These are phyloP conservation scores for Phytophthora colocasiae DNA, from an alignment of 352 stramenopile genomes.

Conservation along the genomic window DNA sequence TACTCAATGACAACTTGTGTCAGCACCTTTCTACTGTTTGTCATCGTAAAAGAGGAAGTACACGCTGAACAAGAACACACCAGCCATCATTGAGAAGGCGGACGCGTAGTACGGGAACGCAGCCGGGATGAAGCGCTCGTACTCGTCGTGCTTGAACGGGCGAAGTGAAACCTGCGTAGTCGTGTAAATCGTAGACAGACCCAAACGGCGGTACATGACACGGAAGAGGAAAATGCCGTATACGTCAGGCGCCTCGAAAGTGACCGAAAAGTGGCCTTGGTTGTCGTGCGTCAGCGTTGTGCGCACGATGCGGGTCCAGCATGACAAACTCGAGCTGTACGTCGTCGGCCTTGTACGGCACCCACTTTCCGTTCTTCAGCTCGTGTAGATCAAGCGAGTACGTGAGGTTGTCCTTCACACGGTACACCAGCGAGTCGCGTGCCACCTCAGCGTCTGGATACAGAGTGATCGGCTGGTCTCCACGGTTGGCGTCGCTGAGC, in stretches of 20 bases:
- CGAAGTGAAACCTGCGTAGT: slow-evolving; percentile 93
- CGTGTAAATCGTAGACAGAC: slow-evolving; percentile 87
- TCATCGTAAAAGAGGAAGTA: slow-evolving; percentile 91
- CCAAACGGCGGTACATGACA: slow-evolving; percentile 91
- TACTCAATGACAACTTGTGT: neutral
- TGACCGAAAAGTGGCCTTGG: slow-evolving; percentile 82
- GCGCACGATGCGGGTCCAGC: slow-evolving; percentile 92
- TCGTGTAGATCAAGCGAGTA: slow-evolving; percentile 93
- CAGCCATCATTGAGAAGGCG: slow-evolving; percentile 92
- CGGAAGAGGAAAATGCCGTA: slow-evolving; percentile 96
- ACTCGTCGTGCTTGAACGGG: slow-evolving; percentile 96
- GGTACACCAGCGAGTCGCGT: slow-evolving; percentile 93
- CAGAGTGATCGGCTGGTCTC: slow-evolving; percentile 89
- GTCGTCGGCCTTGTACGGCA: slow-evolving; percentile 80
- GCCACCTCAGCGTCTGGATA: slow-evolving; percentile 90
- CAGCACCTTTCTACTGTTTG: slow-evolving; percentile 44
- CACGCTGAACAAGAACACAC: slow-evolving; percentile 91
- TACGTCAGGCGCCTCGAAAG: slow-evolving; percentile 90
- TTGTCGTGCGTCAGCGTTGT: slow-evolving; percentile 84
- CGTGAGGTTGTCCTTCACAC: slow-evolving; percentile 94
- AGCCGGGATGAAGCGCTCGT: slow-evolving; percentile 93
- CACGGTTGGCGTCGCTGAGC: slow-evolving; percentile 87
- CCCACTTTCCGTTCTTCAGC: slow-evolving; percentile 81
- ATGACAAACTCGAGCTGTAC: slow-evolving; percentile 96
- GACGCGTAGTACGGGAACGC: slow-evolving; percentile 94